A percentile compares a stretch with the other conserved stretches of the same genome.
These are phyloP conservation scores for Meripilus lineatus DNA, from an alignment of 1,284 basidiomycete genomes.

Conservation along the genomic window DNA sequence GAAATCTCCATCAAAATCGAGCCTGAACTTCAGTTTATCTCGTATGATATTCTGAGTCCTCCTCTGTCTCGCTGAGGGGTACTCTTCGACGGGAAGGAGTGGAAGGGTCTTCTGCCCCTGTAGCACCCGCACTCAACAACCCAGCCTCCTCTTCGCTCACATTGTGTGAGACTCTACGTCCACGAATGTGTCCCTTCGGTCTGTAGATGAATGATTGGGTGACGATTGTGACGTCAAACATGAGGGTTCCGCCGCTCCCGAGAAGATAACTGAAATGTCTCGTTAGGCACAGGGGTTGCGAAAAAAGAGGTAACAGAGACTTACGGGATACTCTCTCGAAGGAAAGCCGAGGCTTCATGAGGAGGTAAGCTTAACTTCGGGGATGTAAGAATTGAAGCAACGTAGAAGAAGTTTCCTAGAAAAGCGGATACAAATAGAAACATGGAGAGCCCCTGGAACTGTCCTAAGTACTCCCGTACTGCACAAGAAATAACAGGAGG, in stretches of 20 bases:
- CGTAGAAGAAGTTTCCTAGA: conserved; percentile 87
- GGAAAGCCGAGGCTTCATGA: conserved; percentile 50
- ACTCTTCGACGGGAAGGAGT: conserved; percentile 22
- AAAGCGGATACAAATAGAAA: conserved; percentile 91
- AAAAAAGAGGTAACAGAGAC: conserved; percentile 26
- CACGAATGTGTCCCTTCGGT: conserved; percentile 17
- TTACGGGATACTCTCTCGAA: conserved; percentile 73
- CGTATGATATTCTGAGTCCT: too few relatives aligned
- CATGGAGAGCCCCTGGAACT: conserved; percentile 77
- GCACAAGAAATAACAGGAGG: background rate
- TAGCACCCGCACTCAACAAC: conserved; percentile 23
- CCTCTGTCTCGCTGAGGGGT: too few relatives aligned
- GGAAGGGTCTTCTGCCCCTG: conserved; percentile 20
- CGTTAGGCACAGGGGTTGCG: conserved; percentile 1
- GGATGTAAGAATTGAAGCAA: conserved; percentile 75
- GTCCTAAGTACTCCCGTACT: background rate
- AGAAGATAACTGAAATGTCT: conserved; percentile 62
- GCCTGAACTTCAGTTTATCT: too few relatives aligned
- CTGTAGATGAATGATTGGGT: conserved; percentile 53
- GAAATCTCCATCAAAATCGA: too few relatives aligned
- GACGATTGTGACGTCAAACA: conserved; percentile 88
- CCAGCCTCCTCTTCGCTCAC: conserved; percentile 26
- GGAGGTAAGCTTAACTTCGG: conserved; percentile 50
- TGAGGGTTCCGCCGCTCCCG: conserved; percentile 83
- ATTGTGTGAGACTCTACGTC: conserved; percentile 18